Evolutionary conservation across 768 basidiomycete species (phyloP).

Genomic region (Glaciozyma antarctica): DNA sequence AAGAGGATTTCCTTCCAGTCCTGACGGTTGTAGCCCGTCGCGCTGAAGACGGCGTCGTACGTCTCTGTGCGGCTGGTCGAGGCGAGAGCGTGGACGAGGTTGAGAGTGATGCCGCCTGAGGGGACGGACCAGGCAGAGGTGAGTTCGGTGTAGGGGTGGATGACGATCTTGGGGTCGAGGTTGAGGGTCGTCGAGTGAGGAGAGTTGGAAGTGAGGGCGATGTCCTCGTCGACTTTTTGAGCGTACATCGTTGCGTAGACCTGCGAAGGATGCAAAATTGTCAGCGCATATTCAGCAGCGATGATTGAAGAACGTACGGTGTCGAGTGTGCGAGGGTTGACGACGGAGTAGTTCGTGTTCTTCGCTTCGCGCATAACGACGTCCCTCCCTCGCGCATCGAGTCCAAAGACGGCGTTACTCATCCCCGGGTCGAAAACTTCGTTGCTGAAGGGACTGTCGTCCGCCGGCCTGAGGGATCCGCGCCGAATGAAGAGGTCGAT

Average conservation of each 20-base stretch:
- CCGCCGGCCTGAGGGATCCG: slow-evolving; percentile 48
- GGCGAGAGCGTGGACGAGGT: slow-evolving; percentile 42
- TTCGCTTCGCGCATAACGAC: slow-evolving; percentile 45
- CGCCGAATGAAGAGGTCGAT: slow-evolving; percentile 50
- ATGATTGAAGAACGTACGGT: slow-evolving; percentile 36
- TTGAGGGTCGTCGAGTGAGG: slow-evolving; percentile 28
- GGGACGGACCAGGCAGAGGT: background rate
- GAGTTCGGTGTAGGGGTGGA: slow-evolving; percentile 38
- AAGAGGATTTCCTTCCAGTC: slow-evolving; percentile 40
- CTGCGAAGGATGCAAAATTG: slow-evolving; percentile 34
- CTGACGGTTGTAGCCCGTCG: slow-evolving; percentile 51
- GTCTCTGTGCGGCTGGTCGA: slow-evolving; percentile 37
- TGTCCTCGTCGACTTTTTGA: slow-evolving; percentile 46
- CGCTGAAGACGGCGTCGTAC: slow-evolving; percentile 50
- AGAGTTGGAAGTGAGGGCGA: slow-evolving; percentile 39
- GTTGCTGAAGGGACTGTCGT: slow-evolving; percentile 51
- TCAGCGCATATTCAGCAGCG: background rate
- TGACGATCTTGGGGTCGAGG: slow-evolving; percentile 43
- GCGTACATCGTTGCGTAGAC: slow-evolving; percentile 49
- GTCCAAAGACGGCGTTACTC: slow-evolving; percentile 43
- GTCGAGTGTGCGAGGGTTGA: slow-evolving; percentile 44
- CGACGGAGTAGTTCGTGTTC: slow-evolving; percentile 50
- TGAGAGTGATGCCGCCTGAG: slow-evolving; percentile 33
- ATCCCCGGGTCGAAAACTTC: slow-evolving; percentile 50
- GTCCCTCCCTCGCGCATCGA: slow-evolving; percentile 41